Conservation (phyloP, 495 filamentous ascomycete genomes). For the Cladorrhinum samala region DNA sequence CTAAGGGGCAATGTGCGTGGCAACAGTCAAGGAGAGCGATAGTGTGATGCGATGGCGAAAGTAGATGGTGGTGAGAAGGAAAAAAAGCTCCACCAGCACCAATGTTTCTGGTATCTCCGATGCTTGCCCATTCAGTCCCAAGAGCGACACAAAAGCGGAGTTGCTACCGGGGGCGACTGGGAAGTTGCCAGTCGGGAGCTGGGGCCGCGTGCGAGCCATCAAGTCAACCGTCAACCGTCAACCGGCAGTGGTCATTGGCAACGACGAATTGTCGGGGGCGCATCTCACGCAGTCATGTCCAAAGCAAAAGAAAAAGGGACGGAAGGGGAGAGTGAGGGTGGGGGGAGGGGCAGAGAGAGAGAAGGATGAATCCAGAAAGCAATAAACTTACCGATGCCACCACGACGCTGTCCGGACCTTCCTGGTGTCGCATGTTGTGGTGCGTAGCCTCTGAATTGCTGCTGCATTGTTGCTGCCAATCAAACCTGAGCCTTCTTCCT, state of each 20-base stretch:
- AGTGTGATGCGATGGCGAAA: neutral
- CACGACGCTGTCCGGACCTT: constrained; percentile 30
- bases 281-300: no score
- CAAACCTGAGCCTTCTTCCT: no score
- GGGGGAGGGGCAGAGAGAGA: constrained; percentile 4
- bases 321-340: neutral
- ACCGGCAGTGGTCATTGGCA: no score
- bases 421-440: constrained; percentile 32
- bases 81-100: neutral
- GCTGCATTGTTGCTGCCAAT: neutral
- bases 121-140: neutral
- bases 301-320: neutral
- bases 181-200: neutral
- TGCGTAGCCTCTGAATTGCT: constrained; percentile 40
- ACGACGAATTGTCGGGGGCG: no score
- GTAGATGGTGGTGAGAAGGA: no score
- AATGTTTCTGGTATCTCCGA: neutral
- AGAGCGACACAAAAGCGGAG: neutral
- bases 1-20: neutral
- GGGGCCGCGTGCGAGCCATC: no score
- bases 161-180: neutral
- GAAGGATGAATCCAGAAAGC: constrained; percentile 5
- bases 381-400: constrained; percentile 43
- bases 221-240: no score
- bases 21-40: neutral